A percentile compares a stretch with the other conserved stretches of the same genome.
These are phyloP conservation scores for Wickerhamiella occidentalis DNA, from an alignment of 805 yeast genomes.

Conservation along the genomic window DNA sequence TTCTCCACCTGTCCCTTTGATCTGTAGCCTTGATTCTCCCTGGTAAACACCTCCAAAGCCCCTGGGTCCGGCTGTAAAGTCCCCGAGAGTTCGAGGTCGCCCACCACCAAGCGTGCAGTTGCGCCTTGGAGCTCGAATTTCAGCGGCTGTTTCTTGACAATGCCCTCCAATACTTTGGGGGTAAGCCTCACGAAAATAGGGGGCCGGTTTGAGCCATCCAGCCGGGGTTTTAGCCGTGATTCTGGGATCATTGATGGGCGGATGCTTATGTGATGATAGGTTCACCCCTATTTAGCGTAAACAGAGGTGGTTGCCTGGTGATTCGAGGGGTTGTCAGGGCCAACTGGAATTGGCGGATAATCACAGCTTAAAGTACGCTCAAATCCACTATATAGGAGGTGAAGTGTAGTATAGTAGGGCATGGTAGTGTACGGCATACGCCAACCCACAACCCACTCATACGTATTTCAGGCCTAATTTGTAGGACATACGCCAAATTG, in stretches of 20 bases:
- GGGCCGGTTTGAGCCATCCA: slow-evolving; percentile 14
- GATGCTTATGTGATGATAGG: not conserved
- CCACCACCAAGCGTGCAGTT: slow-evolving; percentile 14
- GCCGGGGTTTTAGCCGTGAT: slow-evolving; percentile 4
- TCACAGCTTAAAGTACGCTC: too few species aligned
- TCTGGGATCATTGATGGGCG: slow-evolving; percentile 1
- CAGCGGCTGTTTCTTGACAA: slow-evolving; percentile 2
- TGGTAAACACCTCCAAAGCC: slow-evolving; percentile 15
- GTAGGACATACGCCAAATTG: too few species aligned
- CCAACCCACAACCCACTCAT: too few species aligned
- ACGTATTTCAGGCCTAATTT: too few species aligned
- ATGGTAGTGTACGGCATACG: too few species aligned
- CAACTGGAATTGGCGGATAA: too few species aligned
- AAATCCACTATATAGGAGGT: too few species aligned
- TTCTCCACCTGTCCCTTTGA: slow-evolving; percentile 16
- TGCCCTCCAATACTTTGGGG: slow-evolving; percentile 12
- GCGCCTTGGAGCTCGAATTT: slow-evolving; percentile 13
- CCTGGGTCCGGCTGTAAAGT: slow-evolving; percentile 20
- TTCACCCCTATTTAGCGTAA: not conserved
- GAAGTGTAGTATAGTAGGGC: too few species aligned
- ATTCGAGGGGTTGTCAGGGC: too few species aligned
- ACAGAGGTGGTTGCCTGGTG: not conserved
- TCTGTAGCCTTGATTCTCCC: slow-evolving; percentile 8
- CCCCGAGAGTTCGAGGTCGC: slow-evolving; percentile 15
- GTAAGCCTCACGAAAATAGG: slow-evolving; percentile 21